These are phyloP conservation scores for Arabis alpina DNA, from an alignment of 345 rosid species.

Conservation along the genomic window DNA sequence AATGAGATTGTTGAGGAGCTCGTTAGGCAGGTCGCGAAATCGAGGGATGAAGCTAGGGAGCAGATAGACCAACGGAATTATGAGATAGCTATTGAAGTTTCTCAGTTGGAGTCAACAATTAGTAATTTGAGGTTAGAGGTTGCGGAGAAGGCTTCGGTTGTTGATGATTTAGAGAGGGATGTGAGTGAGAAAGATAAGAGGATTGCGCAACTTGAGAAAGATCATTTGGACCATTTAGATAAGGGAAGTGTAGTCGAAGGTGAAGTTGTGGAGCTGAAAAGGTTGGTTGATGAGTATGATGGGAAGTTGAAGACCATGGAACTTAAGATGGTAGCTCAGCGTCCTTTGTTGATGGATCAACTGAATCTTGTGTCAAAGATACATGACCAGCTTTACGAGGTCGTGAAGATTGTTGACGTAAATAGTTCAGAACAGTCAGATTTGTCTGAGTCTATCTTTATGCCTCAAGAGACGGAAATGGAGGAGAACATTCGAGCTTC, in stretches of 20 bases:
- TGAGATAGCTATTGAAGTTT: slow-evolving; percentile 98
- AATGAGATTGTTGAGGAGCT: slow-evolving; percentile 97
- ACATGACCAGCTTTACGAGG: slow-evolving; percentile 68
- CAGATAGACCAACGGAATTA: slow-evolving; percentile 95
- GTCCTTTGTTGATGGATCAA: slow-evolving; percentile 79
- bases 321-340: slow-evolving; percentile 65
- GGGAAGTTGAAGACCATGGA: slow-evolving; percentile 70
- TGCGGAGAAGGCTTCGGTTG: slow-evolving; percentile 52
- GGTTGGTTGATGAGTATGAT: slow-evolving; percentile 71
- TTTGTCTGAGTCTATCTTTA: slow-evolving; percentile 80
- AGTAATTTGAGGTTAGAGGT: slow-evolving; percentile 74
- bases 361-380: slow-evolving; percentile 80
- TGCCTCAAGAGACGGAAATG: slow-evolving; percentile 77
- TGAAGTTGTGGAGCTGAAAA: slow-evolving; percentile 65
- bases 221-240: slow-evolving; percentile 52
- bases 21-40: slow-evolving; percentile 67
- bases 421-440: slow-evolving; percentile 67
- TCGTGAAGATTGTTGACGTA: slow-evolving; percentile 62
- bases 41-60: slow-evolving; percentile 88
- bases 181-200: slow-evolving; percentile 63
- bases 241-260: slow-evolving; percentile 55
- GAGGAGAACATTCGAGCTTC: slow-evolving; percentile 91
- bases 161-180: slow-evolving; percentile 64
- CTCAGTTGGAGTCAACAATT: slow-evolving; percentile 89
- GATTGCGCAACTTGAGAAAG: slow-evolving; percentile 57